These are phyloP conservation scores for Coemansia sp. DNA, from an alignment of 192 early-diverging fungal species.

Conservation along the genomic window DNA sequence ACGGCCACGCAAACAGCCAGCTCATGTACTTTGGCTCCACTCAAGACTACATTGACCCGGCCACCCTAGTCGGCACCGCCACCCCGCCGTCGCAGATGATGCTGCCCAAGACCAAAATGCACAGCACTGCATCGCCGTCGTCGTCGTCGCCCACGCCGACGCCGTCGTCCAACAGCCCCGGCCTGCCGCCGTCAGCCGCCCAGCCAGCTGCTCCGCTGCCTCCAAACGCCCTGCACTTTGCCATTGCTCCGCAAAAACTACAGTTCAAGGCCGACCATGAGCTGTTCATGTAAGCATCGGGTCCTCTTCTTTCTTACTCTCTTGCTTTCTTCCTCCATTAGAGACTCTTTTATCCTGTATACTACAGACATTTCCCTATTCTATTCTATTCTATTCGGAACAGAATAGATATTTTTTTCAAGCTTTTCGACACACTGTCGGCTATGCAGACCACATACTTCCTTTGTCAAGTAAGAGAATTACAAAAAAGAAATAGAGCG, in stretches of 20 bases:
- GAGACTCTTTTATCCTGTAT: background rate
- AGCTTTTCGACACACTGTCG: too few relatives aligned
- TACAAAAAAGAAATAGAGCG: background rate
- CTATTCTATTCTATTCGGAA: constrained; percentile 1
- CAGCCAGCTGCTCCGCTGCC: constrained; percentile 2
- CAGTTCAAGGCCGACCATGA: constrained; percentile 48
- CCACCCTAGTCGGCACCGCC: constrained; percentile 13
- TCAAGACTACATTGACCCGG: constrained; percentile 34
- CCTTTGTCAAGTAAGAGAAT: background rate
- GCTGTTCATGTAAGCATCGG: constrained; percentile 27
- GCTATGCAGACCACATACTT: background rate
- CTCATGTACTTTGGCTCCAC: constrained; percentile 13
- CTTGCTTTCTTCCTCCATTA: constrained; percentile 5
- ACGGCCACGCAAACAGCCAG: background rate
- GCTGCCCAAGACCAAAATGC: constrained; percentile 25
- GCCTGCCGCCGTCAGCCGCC: constrained; percentile 8
- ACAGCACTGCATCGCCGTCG: constrained; percentile 20
- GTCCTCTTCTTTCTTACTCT: background rate
- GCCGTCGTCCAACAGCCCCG: constrained; percentile 26
- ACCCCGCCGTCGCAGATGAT: constrained; percentile 21
- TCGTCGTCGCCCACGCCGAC: constrained; percentile 48
- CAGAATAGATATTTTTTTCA: too few relatives aligned
- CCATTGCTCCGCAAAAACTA: constrained; percentile 43
- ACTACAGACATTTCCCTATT: background rate
- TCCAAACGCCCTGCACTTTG: constrained; percentile 26